A percentile compares a stretch with the other conserved stretches of the same genome.
Evolutionary conservation across 305 asterid genomes (phyloP).

Genomic region (Fraxinus paxiana): DNA sequence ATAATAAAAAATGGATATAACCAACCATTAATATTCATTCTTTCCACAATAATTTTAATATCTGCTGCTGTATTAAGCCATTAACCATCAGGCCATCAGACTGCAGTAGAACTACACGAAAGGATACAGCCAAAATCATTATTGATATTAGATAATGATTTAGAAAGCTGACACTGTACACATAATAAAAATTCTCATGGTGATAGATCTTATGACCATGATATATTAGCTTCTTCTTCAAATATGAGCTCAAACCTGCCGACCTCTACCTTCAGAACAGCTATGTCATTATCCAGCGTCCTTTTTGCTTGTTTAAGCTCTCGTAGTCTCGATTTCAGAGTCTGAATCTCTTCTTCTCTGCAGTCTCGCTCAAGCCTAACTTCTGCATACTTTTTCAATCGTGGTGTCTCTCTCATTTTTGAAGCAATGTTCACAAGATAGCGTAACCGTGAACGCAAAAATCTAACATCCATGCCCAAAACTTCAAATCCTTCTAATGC

Average conservation of each 20-base stretch:
- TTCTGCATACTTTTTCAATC: not conserved
- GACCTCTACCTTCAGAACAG: not conserved
- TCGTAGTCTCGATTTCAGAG: not conserved
- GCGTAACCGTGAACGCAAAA: constrained; percentile 12
- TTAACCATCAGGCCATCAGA: not conserved
- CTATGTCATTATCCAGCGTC: not conserved
- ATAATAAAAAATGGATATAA: not conserved
- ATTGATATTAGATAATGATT: not conserved
- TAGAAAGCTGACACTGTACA: not conserved
- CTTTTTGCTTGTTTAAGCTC: not conserved
- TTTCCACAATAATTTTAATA: not conserved
- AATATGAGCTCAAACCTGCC: not conserved
- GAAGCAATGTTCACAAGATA: constrained; percentile 1
- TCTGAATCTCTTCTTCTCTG: not conserved
- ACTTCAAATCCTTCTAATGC: constrained; percentile 16
- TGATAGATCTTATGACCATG: not conserved
- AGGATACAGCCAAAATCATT: not conserved
- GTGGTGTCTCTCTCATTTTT: not conserved
- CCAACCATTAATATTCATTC: not conserved
- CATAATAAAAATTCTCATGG: not conserved
- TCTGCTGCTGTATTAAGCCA: not conserved
- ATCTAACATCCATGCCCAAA: constrained; percentile 23
- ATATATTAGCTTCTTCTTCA: not conserved
- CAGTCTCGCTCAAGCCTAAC: not conserved
- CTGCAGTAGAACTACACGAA: not conserved